Evolutionary conservation across 2,329 filamentous ascomycete species (phyloP), one percentile per base, ranked within the genome.

Genomic region (Hypoxylon rubiginosum): DNA sequence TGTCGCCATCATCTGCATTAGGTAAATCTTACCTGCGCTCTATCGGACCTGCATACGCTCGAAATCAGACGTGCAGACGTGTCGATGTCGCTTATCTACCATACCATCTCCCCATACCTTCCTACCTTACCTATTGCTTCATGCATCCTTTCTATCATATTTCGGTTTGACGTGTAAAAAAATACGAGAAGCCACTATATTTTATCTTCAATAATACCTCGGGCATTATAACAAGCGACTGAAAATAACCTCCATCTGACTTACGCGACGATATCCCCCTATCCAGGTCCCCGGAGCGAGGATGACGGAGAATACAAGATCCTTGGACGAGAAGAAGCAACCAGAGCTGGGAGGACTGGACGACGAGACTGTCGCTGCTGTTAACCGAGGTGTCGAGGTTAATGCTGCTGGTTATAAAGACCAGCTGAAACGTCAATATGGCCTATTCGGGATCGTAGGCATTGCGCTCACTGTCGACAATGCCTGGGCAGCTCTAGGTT

Each of bases 321-420:
- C 49, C 32, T 24, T 53, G 15, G 63, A 59, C 32, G 65, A 58
- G 30, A 63, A 72, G 15, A 71, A 67, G 48, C 64, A 71, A 13
- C 69, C 68, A 24, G 73, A 75, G 41, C 57, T 68, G 5, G 72
- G 71, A 34, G 73, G 72, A 9, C 0, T 72, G 4, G 75, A 77
- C 46, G 68, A 78, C 45, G 77, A 81, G 54, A 79, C 74, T 0
- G 68, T 80, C 13, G 75, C 72, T 30, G 76, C 74, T 8, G 69
- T 79, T 24, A 73, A 78, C 43, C 71, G 76, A 45, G 82, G 83
- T 10, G 77, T 82, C 32, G 73, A 82, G n/a, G 75, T 91, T 73
- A 91, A 91, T 72, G 87, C 87, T 0, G 88, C 88, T 1, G 88
- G 89, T 5, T 88, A 91, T 75, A 81, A 80, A 66, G 88, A 91